These are phyloP conservation scores for Cyclospora cayetanensis DNA, from an alignment of 169 alveolate genomes.

Conservation along the genomic window DNA sequence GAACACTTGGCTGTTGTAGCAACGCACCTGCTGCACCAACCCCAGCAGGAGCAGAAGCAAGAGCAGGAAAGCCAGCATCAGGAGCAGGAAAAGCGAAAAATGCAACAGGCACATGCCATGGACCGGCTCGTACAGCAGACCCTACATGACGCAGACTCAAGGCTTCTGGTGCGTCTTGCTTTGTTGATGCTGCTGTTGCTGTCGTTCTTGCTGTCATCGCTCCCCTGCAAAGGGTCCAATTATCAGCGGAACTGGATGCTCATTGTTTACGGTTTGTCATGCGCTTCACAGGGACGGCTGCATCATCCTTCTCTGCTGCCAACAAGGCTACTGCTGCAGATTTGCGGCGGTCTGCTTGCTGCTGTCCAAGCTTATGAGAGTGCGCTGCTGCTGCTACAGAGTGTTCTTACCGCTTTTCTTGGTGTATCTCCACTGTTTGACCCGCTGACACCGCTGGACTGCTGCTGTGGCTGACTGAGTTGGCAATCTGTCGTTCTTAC, in stretches of 20 bases:
- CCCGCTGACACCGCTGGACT: conserved; percentile 16
- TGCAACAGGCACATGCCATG: conserved; percentile 1
- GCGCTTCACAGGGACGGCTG: not conserved
- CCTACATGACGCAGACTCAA: conserved; percentile 4
- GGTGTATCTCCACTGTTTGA: no score
- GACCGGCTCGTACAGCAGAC: conserved; percentile 45
- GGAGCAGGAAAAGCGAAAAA: no score
- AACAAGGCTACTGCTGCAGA: conserved; percentile 16
- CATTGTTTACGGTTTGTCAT: not conserved
- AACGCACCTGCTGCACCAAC: conserved; percentile 26
- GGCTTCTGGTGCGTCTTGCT: not conserved
- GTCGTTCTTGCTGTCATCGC: no score
- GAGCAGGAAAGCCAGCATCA: no score
- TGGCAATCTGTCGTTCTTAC: no score
- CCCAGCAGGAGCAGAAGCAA: conserved; percentile 33
- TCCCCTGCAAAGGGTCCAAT: not conserved
- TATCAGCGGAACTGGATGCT: not conserved
- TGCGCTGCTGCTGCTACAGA: conserved; percentile 53
- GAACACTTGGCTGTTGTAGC: conserved; percentile 31
- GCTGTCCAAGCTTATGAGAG: not conserved
- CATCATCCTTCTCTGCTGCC: conserved; percentile 35
- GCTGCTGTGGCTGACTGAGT: not conserved
- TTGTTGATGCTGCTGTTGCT: not conserved
- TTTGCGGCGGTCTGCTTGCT: conserved; percentile 32
- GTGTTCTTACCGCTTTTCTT: no score